Evolutionary conservation across 176 grass and related monocot species (phyloP).

Genomic region (Avena eriantha): DNA sequence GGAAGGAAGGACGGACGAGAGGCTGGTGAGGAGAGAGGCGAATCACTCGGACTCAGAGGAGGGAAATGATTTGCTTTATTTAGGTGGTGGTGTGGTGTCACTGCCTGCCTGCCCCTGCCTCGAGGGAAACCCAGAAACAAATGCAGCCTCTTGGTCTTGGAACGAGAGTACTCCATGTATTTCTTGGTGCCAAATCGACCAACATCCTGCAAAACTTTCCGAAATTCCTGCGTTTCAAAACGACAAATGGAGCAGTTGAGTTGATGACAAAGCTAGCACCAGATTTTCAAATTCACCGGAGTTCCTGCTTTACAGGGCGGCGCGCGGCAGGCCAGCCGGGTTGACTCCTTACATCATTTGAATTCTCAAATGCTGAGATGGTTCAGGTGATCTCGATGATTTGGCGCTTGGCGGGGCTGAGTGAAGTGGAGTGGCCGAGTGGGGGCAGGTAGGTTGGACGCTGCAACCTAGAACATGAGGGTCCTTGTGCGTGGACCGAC

Average conservation of each 20-base stretch:
- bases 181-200: no score
- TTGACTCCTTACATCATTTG: background rate
- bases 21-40: background rate
- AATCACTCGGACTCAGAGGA: constrained; percentile 1
- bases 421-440: background rate
- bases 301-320: background rate
- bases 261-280: no score
- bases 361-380: no score
- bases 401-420: no score
- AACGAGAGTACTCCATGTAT: no score
- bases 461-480: background rate
- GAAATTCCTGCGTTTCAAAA: no score
- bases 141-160: background rate
- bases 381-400: no score
- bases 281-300: background rate
- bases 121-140: background rate
- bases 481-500: background rate
- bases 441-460: constrained; percentile 18
- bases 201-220: no score
- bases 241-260: no score
- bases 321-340: background rate
- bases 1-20: background rate
- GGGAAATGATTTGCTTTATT: constrained; percentile 44
- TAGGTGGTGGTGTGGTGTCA: constrained; percentile 11
- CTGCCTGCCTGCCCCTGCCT: background rate